Evolutionary conservation across 768 basidiomycete species (phyloP), one percentile per base, ranked within the genome.

Genomic region (Mycena leptocephala): DNA sequence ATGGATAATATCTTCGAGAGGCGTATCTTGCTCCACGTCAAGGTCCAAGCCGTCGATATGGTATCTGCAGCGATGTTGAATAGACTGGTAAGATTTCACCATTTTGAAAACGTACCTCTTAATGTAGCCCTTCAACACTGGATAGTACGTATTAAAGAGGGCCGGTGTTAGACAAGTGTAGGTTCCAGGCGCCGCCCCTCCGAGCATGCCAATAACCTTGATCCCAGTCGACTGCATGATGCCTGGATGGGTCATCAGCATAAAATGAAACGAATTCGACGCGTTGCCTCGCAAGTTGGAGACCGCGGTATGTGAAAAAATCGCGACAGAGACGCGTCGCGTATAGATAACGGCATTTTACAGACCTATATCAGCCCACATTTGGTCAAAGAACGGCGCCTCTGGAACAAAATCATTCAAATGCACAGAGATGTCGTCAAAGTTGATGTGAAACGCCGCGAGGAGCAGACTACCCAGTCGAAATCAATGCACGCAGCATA

Each of bases 381-480:
- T 75, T n/a, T 77, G 78, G 9, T 41, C 68, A 65, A 79, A 82
- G 41, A 69, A 72, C 4, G 79, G 70, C 13, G 64, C 78, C 32
- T 73, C 74, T 6, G 81, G 81, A 1, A 76, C 66, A 61, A 69
- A 61, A 55, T 81, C 80, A 64, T 82, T 82, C 69, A 82, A 62
- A 67, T 79, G 77, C 16, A 82, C 79, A 11, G 74, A 75, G 7
- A 75, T 66, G 51, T 79, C 76, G 67, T 75, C 75, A 32, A 75
- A 74, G 72, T 82, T 81, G 24, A 82, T 72, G 74, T 82, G 82
- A 62, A 81, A 81, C 13, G 82, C 82, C n/a, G 82, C 81, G 16
- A 82, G 73, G 13, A 81, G 55, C 56, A 82, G 75, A 61, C 76
- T 78, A 51, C 7, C 22, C 26, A 37, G 13, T 24, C 28, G 22